Evolutionary conservation across 176 grass and related monocot species (phyloP), one percentile per base, ranked within the genome.

Genomic region (Bothriochloa decipiens): DNA sequence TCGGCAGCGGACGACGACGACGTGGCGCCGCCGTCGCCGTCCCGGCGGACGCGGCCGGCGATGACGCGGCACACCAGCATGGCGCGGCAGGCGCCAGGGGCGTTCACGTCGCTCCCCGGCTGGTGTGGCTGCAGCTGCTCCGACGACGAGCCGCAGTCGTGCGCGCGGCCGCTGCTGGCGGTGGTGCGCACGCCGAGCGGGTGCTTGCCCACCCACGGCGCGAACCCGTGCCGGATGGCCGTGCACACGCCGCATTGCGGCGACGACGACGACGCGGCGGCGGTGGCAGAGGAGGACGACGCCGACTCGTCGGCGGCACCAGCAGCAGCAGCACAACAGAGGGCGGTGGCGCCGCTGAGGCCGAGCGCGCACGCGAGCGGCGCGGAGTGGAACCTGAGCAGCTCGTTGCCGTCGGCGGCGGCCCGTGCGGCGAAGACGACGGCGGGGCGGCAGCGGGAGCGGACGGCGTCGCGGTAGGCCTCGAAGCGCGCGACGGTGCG

Each of bases 51-150:
- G 1, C 90, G 84, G 37, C 96, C 96, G n/a, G 96, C 93, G 72
- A 99, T 99, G 36, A 99, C 96, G 32, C 96, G 91, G 86, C 93
- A 99, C 74, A 99, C 93, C 26, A 99, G 91, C 96, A 99, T 99
- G 5, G 96, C 93, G 29, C 89, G 65, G 40, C 68, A 83, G 17
- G 39, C 81, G 0, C 32, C 64, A 29, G 2, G 0, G 12, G 7
- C 1, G 18, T 63, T 20, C 29, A 32, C 29, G 29, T 32, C 29
- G 29, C 29, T 32, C 29, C 29, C 29, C 29, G 29, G 29, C 29
- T 32, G 29, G 29, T 32, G 29, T 32, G 29, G 29, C 29, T 32
- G 29, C 29, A 32, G 29, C 29, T 37, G 36, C 36, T 4, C 36
- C 52, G 46, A 12, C 3, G 26, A 8, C 0, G 20, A 57, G 77